These are phyloP conservation scores for Chytriomyces hyalinus DNA, from an alignment of 192 early-diverging fungal genomes.

Conservation along the genomic window DNA sequence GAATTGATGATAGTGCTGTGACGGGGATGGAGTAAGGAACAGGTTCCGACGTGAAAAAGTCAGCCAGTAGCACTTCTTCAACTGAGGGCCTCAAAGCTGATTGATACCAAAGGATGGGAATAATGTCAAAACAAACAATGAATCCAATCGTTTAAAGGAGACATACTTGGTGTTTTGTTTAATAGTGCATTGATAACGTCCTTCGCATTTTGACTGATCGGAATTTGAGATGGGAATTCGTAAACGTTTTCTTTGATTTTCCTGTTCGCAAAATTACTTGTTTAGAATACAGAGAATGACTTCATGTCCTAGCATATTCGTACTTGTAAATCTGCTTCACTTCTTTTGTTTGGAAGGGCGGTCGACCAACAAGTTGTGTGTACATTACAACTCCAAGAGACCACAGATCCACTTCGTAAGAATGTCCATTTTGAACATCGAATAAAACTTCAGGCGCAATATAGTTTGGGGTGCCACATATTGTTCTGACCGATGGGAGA, in stretches of 20 bases:
- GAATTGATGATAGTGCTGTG: slow-evolving; percentile 37
- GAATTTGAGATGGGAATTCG: slow-evolving; percentile 71
- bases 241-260: slow-evolving; percentile 73
- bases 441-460: slow-evolving; percentile 95
- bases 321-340: slow-evolving; percentile 80
- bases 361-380: slow-evolving; percentile 83
- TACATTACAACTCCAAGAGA: slow-evolving; percentile 88
- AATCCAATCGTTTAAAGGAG: not conserved
- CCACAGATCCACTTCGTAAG: slow-evolving; percentile 96
- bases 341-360: slow-evolving; percentile 87
- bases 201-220: slow-evolving; percentile 66
- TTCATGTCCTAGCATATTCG: not conserved
- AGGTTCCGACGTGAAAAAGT: slow-evolving; percentile 48
- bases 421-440: slow-evolving; percentile 75
- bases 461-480: slow-evolving; percentile 97
- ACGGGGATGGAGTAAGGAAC: slow-evolving; percentile 47
- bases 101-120: slow-evolving; percentile 5
- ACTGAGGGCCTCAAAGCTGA: slow-evolving; percentile 53
- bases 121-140: not conserved
- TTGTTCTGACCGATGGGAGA: slow-evolving; percentile 63
- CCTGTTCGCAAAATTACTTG: slow-evolving; percentile 37
- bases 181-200: slow-evolving; percentile 73
- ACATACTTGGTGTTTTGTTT: slow-evolving; percentile 30
- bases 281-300: slow-evolving; percentile 17
- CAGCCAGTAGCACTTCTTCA: slow-evolving; percentile 54